Base-by-base conservation (phyloP, 805 yeast species). In the Lachancea waltii region DNA sequence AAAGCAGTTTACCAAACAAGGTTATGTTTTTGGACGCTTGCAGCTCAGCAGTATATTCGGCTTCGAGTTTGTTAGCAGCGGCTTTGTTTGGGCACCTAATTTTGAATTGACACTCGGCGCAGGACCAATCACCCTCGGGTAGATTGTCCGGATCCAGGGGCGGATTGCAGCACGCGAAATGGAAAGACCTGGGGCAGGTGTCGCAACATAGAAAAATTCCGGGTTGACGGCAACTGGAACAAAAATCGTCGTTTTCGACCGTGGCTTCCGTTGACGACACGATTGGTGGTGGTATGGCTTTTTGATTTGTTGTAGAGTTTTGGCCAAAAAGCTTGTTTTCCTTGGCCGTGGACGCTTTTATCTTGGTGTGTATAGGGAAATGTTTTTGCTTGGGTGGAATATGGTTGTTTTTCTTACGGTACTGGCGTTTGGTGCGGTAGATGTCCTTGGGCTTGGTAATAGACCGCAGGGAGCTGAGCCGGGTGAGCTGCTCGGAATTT, bases 131-230 rank as follows among this genome's bases (percentile, higher is more conserved):
- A 25, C 83, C 95, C 33, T 81, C 94, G 0, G 97, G 97, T 6
- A 85, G 62, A 26, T 71, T 56, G 35, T 73, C 69, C 29, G 81
- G 86, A 48, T 81, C 85, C 23, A 81, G 63, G 0, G 98, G 97
- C 3, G 97, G 97, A 51, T 85, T 82, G 43, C 90, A 74, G 58
- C 98, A 90, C 4, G 84, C 69, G 54, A 92, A 86, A 56, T 90
- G 98, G 62, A 90, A 92, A 2, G 95, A 84, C 50, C 72, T 72
- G 0, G 97, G 96, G 60, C 98, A 90, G 2, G 84, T 70, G 50
- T 90, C 98, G 63, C 98, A 90, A 62, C 97, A 92, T 17, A 90
- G 67, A 50, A 90, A 87, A 19, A 84, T 71, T 9, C 98, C 98
- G 0, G 87, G 68, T 19, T 86, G 85, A 2, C 94, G 89, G 64